Percentiles rank a stretch among this genome's conserved stretches.
These are phyloP conservation scores for Alternaria arborescens DNA, from an alignment of 2,329 filamentous ascomycete species.

Conservation along the genomic window DNA sequence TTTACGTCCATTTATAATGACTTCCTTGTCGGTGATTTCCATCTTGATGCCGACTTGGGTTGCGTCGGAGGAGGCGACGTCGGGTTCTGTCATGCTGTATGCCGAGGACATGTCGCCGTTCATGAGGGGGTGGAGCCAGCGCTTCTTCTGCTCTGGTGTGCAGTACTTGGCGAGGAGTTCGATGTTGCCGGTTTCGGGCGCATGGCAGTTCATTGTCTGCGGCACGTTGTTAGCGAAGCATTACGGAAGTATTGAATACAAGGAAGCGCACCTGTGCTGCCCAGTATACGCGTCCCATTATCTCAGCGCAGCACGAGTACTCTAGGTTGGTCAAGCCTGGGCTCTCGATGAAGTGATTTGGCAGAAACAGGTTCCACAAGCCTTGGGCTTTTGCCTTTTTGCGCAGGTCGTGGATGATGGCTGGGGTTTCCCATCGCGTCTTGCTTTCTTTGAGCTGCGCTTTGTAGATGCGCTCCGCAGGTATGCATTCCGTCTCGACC, in stretches of 20 bases:
- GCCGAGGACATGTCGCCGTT: constrained; percentile 60
- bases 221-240: neutral
- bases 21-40: constrained; percentile 48
- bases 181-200: constrained; percentile 62
- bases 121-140: constrained; percentile 60
- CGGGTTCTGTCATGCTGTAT: constrained; percentile 63
- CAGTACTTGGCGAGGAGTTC: constrained; percentile 63
- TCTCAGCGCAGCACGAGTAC: constrained; percentile 57
- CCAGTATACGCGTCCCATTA: constrained; percentile 59
- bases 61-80: constrained; percentile 60
- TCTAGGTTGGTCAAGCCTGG: constrained; percentile 58
- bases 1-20: constrained; percentile 55
- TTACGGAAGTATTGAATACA: neutral
- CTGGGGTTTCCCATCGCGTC: constrained; percentile 52
- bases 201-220: constrained; percentile 57
- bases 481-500: constrained; percentile 57
- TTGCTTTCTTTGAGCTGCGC: constrained; percentile 44
- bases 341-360: constrained; percentile 54
- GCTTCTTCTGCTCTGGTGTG: constrained; percentile 59
- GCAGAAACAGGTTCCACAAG: constrained; percentile 54
- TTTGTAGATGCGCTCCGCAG: constrained; percentile 55
- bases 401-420: constrained; percentile 54
- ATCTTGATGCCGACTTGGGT: constrained; percentile 57
- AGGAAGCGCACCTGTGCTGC: constrained; percentile 48
- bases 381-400: constrained; percentile 53